Evolutionary conservation across 345 rosid genomes (phyloP).

Genomic region (Angophora floribunda): DNA sequence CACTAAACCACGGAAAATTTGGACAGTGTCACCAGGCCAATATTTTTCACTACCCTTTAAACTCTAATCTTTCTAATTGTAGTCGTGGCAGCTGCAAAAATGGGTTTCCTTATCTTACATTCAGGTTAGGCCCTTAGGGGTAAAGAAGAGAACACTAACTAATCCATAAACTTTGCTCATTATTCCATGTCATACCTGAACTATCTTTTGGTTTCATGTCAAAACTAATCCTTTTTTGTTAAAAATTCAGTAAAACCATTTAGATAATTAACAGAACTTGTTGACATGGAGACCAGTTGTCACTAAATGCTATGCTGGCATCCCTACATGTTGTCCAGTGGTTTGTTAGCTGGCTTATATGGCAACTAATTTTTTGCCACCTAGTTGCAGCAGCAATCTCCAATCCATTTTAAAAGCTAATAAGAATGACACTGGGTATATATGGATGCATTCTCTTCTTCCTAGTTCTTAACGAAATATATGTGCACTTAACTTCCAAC

Average conservation of each 20-base stretch:
- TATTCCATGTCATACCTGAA: neutral
- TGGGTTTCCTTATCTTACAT: neutral
- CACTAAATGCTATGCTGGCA: neutral
- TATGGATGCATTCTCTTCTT: neutral
- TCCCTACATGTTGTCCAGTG: neutral
- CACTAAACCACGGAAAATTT: neutral
- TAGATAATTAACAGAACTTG: neutral
- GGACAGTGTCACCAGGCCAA: neutral
- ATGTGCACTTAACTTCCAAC: neutral
- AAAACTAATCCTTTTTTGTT: neutral
- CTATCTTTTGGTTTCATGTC: neutral
- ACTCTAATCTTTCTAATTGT: neutral
- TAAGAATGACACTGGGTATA: neutral
- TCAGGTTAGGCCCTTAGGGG: neutral
- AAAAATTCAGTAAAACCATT: neutral
- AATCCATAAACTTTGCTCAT: neutral
- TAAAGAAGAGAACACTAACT: neutral
- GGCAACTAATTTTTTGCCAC: neutral
- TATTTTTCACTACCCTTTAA: neutral
- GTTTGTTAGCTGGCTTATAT: neutral
- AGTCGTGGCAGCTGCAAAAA: neutral
- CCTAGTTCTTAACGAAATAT: neutral
- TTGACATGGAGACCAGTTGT: neutral
- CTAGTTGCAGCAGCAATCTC: neutral
- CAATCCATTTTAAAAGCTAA: neutral